Conservation (phyloP, 2,329 filamentous ascomycete species). For the Lizonia empirigonia region DNA sequence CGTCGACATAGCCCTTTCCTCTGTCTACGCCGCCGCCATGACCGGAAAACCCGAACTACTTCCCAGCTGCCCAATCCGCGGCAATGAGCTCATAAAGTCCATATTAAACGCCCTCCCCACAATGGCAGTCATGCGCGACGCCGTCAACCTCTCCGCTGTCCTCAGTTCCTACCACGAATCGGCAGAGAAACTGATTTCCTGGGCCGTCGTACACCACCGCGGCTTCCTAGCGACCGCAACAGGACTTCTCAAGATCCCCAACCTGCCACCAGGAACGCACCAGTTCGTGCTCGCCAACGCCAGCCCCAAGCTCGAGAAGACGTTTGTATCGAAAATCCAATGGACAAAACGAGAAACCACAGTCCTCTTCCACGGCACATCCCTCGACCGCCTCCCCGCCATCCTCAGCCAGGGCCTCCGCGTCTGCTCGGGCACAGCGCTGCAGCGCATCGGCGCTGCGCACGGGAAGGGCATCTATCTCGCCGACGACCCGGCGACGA, state of each 20-base stretch:
- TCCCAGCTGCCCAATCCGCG: slow-evolving; percentile 33
- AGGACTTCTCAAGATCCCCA: slow-evolving; percentile 34
- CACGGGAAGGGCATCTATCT: slow-evolving; percentile 44
- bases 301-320: slow-evolving; percentile 31
- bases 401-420: slow-evolving; percentile 40
- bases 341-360: slow-evolving; percentile 14
- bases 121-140: slow-evolving; percentile 26
- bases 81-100: slow-evolving; percentile 14
- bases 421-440: slow-evolving; percentile 32
- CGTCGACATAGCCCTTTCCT: slow-evolving; percentile 38
- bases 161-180: slow-evolving; percentile 23
- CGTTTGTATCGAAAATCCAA: slow-evolving; percentile 23
- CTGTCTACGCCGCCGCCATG: slow-evolving; percentile 35
- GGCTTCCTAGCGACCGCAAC: slow-evolving; percentile 38
- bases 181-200: slow-evolving; percentile 37
- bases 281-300: slow-evolving; percentile 44
- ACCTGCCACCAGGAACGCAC: slow-evolving; percentile 34
- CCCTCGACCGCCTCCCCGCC: slow-evolving; percentile 38
- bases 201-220: slow-evolving; percentile 37
- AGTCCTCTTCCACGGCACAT: slow-evolving; percentile 44
- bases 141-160: slow-evolving; percentile 21
- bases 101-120: slow-evolving; percentile 37
- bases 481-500: slow-evolving; percentile 36
- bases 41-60: slow-evolving; percentile 30
- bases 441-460: slow-evolving; percentile 41